Conservation (phyloP, 2,329 filamentous ascomycete species). For the Stagonosporopsis chrysanthemi region DNA sequence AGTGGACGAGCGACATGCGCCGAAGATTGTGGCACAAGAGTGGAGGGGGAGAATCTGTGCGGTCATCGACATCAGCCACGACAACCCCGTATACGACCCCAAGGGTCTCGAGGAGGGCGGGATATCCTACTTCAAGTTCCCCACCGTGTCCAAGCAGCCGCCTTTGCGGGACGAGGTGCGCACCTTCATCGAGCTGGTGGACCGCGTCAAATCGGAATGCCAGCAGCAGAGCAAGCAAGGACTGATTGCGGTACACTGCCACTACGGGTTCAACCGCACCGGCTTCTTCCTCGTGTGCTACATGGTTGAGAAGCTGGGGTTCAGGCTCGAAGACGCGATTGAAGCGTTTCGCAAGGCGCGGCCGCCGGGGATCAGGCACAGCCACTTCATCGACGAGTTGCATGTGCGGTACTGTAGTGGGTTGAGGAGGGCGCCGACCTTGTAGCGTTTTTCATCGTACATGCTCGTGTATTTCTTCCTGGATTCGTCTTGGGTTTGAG, state of each 20-base stretch:
- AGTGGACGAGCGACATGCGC: slow-evolving; percentile 83
- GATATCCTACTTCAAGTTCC: slow-evolving; percentile 75
- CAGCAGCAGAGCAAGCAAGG: slow-evolving; percentile 43
- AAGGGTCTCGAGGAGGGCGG: slow-evolving; percentile 54
- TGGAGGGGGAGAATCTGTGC: slow-evolving; percentile 75
- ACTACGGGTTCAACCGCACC: slow-evolving; percentile 95
- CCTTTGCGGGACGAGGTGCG: slow-evolving; percentile 69
- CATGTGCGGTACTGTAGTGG: slow-evolving; percentile 76
- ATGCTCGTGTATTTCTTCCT: not conserved
- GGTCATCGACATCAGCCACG: slow-evolving; percentile 90
- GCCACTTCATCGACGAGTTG: slow-evolving; percentile 84
- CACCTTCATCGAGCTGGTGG: slow-evolving; percentile 66
- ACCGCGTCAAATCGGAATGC: slow-evolving; percentile 49
- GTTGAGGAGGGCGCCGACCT: slow-evolving; percentile 48
- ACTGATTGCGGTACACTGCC: slow-evolving; percentile 85
- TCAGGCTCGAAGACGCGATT: slow-evolving; percentile 76
- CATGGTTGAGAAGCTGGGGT: slow-evolving; percentile 81
- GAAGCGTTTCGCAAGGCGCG: slow-evolving; percentile 76
- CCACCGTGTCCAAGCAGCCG: slow-evolving; percentile 90
- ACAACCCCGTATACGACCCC: slow-evolving; percentile 88
- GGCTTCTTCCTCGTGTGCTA: slow-evolving; percentile 92
- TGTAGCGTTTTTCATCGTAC: not conserved
- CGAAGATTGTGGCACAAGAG: slow-evolving; percentile 71
- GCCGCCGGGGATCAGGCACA: slow-evolving; percentile 85
- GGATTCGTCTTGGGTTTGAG: not conserved